These are phyloP conservation scores for Beta lomatogona DNA, from an alignment of 179 eudicot species.

Conservation along the genomic window DNA sequence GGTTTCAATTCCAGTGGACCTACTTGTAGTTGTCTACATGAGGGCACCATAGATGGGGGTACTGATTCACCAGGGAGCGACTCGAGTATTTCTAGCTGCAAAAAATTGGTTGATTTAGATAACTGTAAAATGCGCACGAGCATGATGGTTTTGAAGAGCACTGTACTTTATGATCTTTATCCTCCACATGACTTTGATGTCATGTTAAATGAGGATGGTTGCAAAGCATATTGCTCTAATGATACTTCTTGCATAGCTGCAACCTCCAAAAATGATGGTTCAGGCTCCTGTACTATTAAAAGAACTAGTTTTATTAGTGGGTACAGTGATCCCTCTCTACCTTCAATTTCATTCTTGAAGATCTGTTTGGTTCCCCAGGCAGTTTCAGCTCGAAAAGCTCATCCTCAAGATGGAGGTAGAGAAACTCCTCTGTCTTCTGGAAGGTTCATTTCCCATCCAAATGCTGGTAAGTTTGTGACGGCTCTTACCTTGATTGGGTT, in stretches of 20 bases:
- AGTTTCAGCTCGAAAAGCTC: slow-evolving; percentile 46
- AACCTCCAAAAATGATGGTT: slow-evolving; percentile 61
- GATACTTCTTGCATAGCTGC: slow-evolving; percentile 58
- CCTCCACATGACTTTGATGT: slow-evolving; percentile 58
- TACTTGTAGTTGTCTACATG: slow-evolving; percentile 53
- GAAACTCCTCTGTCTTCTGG: slow-evolving; percentile 20
- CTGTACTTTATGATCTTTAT: slow-evolving; percentile 60
- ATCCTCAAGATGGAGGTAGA: slow-evolving; percentile 28
- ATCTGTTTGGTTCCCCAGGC: slow-evolving; percentile 65
- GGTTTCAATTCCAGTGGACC: slow-evolving; percentile 54
- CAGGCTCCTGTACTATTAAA: slow-evolving; percentile 57
- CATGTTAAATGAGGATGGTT: slow-evolving; percentile 49
- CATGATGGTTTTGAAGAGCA: slow-evolving; percentile 49
- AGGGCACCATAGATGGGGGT: slow-evolving; percentile 33
- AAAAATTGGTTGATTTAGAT: slow-evolving; percentile 52
- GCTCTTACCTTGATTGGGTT: slow-evolving; percentile 44
- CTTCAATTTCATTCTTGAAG: slow-evolving; percentile 55
- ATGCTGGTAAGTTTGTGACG: slow-evolving; percentile 31
- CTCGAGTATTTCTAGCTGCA: slow-evolving; percentile 41
- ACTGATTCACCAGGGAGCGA: slow-evolving; percentile 27
- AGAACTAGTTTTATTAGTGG: slow-evolving; percentile 60
- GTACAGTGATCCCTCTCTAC: slow-evolving; percentile 40
- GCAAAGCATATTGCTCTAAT: slow-evolving; percentile 48
- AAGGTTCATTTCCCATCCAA: slow-evolving; percentile 17
- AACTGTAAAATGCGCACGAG: slow-evolving; percentile 59